A percentile compares a stretch with the other conserved stretches of the same genome.
phyloP scores from a whole-genome alignment of 2,329 filamentous ascomycete species.

The Pseudogymnoascus sp. region DNA sequence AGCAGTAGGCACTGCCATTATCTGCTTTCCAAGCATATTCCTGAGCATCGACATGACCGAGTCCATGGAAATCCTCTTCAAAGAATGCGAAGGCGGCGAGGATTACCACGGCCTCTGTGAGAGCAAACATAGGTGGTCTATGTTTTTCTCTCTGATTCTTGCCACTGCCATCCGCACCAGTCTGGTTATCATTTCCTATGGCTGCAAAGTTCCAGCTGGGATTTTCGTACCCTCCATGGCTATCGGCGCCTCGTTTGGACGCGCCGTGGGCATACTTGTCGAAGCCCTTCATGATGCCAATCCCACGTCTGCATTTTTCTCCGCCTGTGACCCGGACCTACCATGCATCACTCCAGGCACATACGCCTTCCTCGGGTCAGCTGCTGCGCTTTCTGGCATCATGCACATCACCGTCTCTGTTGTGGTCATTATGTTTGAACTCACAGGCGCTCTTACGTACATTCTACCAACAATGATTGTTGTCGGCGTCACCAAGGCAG shows the following conservation, averaged over 20 bases:
- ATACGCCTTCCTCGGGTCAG: conserved; percentile 91
- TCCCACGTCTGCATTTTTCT: conserved; percentile 76
- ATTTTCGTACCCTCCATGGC: conserved; percentile 99
- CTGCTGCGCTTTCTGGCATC: conserved; percentile 84
- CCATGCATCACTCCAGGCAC: conserved; percentile 96
- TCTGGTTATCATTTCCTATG: conserved; percentile 91
- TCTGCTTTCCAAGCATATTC: conserved; percentile 97
- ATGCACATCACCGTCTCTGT: conserved; percentile 98
- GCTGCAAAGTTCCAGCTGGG: conserved; percentile 93
- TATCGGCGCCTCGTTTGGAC: conserved; percentile 86
- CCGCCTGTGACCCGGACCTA: conserved; percentile 80
- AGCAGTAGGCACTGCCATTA: conserved; percentile 72
- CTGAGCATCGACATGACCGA: conserved; percentile 97
- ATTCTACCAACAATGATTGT: conserved; percentile 99
- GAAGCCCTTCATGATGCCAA: conserved; percentile 80
- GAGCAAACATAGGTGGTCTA: conserved; percentile 62
- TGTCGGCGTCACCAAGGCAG: conserved; percentile 90
- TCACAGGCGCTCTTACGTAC: conserved; percentile 94
- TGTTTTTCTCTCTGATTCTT: conserved; percentile 68
- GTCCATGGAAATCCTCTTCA: conserved; percentile 96
- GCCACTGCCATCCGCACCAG: conserved; percentile 76
- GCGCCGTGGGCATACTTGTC: conserved; percentile 89
- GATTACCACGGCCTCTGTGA: conserved; percentile 90
- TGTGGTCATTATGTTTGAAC: conserved; percentile 98
- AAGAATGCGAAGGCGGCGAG: conserved; percentile 82